Base-by-base conservation (phyloP, 1,284 basidiomycete genomes). In the Coriolopsis trogii region DNA sequence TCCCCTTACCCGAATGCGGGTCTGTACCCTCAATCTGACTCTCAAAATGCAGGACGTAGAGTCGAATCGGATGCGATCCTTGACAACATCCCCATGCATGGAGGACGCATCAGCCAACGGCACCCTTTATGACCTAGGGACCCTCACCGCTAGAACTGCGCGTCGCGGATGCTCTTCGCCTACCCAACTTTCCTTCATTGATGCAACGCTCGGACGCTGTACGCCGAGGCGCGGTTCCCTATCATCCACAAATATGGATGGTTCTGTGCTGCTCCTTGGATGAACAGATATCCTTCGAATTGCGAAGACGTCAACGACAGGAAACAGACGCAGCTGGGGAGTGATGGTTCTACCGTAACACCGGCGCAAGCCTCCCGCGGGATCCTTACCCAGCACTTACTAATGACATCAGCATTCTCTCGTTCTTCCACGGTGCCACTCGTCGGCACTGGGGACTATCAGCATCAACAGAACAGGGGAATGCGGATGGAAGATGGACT, bases 391-490 rank as follows among this genome's bases (percentile, higher is more conserved):
- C 15, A 31, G 30, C 31, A 33, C 42, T 31, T 15, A 42, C 30
- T 34, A 23, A 44, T 44, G 12, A 23, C 42, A 23, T 31, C 34
- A 44, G 42, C 41, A 33, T 37, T 28, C 21, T 34, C 26, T 38
- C 29, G 18, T 30, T 26, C 30, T 33, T n/a, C n/a, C n/a, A n/a
- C n/a, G n/a, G n/a, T n/a, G n/a, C n/a, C n/a, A 18, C 15, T 42
- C 33, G 50, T 46, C 37, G 24, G 37, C 46, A 49, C 40, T 45
- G 47, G 21, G 47, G 37, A 33, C 41, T 49, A 55, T 55, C 53
- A 26, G 53, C 53, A 46, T 51, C 46, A 46, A 40, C 48, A 9
- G 38, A 50, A 40, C 29, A 20, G 38, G 49, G 23, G 21, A 36
- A n/a, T 34, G 33, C 40, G 20, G n/a, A 31, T 40, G 37, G 30